Evolutionary conservation across 2,329 filamentous ascomycete genomes (phyloP).

Genomic region (Knufia petricola): DNA sequence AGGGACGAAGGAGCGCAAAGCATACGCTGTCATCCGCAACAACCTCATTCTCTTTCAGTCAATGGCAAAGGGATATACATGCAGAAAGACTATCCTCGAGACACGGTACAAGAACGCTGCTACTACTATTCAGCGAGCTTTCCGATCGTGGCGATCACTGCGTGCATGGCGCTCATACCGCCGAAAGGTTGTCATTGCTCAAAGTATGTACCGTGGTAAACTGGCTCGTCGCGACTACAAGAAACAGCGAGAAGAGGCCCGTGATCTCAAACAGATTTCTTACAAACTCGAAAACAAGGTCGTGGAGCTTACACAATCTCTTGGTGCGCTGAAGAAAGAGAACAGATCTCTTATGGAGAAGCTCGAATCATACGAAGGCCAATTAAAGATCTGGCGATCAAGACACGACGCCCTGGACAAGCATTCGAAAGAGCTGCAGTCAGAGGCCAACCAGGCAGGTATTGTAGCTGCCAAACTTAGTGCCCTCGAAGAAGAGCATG

Average conservation of each 20-base stretch:
- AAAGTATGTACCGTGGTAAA: slow-evolving; percentile 87
- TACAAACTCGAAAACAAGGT: slow-evolving; percentile 99
- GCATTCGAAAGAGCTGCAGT: slow-evolving; percentile 85
- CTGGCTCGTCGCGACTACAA: slow-evolving; percentile 77
- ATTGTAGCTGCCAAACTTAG: slow-evolving; percentile 84
- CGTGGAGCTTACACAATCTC: slow-evolving; percentile 86
- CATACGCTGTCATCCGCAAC: slow-evolving; percentile 66
- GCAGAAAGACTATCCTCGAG: slow-evolving; percentile 85
- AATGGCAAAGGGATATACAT: slow-evolving; percentile 80
- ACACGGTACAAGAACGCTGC: slow-evolving; percentile 88
- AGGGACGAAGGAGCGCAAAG: slow-evolving; percentile 78
- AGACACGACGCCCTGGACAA: slow-evolving; percentile 83
- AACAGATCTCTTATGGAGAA: slow-evolving; percentile 84
- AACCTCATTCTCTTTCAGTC: slow-evolving; percentile 85
- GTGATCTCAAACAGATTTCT: slow-evolving; percentile 97
- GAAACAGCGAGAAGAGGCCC: slow-evolving; percentile 82
- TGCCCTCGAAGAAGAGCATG: slow-evolving; percentile 92
- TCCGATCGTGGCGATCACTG: slow-evolving; percentile 71
- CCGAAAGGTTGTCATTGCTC: slow-evolving; percentile 77
- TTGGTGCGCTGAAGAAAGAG: slow-evolving; percentile 85
- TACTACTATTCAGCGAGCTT: slow-evolving; percentile 78
- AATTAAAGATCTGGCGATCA: slow-evolving; percentile 92
- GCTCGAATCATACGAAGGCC: slow-evolving; percentile 89
- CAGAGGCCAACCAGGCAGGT: slow-evolving; percentile 93
- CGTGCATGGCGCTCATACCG: slow-evolving; percentile 80